A percentile compares a stretch with the other conserved stretches of the same genome.
These are phyloP conservation scores for Nicotiana otophora DNA, from an alignment of 257 asterid genomes.

Conservation along the genomic window DNA sequence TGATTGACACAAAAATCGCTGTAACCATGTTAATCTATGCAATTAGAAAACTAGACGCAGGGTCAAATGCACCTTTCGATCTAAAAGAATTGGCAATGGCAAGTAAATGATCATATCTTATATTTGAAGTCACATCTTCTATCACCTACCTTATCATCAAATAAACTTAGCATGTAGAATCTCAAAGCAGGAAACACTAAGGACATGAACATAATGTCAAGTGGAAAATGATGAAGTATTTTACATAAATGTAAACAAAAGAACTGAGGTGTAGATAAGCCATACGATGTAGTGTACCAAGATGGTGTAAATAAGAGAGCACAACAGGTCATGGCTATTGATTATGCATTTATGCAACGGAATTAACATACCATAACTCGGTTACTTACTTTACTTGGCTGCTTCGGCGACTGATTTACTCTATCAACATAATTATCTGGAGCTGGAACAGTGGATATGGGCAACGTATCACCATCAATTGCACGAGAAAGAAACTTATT, in stretches of 20 bases:
- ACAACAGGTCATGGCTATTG: not conserved
- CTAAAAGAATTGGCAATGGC: not conserved
- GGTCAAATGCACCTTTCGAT: not conserved
- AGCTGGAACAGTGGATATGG: constrained; percentile 25
- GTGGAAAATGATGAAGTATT: not conserved
- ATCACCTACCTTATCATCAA: not conserved
- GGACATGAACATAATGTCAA: not conserved
- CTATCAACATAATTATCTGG: constrained; percentile 24
- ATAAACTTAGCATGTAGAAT: not conserved
- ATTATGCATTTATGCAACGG: not conserved
- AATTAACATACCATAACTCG: not conserved
- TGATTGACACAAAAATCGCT: not conserved
- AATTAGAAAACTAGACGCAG: not conserved
- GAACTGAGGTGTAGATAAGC: not conserved
- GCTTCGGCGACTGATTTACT: constrained; percentile 33
- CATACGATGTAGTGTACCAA: not conserved
- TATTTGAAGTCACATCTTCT: not conserved
- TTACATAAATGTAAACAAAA: not conserved
- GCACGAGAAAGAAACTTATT: constrained; percentile 15
- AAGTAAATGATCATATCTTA: not conserved
- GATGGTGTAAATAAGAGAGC: not conserved
- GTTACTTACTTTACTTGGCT: constrained; percentile 39
- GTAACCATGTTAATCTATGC: not conserved
- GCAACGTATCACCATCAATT: constrained; percentile 24
- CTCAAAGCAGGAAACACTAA: not conserved